Evolutionary conservation across 2,329 filamentous ascomycete species (phyloP).

Genomic region (Teratosphaeria viscida): DNA sequence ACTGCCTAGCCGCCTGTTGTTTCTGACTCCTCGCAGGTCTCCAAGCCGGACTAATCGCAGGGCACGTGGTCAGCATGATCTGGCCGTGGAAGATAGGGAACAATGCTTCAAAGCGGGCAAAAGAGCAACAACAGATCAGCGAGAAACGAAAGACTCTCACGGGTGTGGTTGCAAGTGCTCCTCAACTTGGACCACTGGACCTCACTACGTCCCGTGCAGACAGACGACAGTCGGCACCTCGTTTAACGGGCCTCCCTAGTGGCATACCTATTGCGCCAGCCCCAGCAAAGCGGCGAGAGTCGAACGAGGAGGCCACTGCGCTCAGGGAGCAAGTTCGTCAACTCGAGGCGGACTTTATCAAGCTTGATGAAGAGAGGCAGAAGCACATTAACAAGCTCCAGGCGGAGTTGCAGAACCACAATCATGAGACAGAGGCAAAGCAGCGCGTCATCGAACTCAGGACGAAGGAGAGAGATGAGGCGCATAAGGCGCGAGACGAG

Average conservation of each 20-base stretch:
- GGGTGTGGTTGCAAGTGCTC: not conserved
- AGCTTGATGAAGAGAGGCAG: conserved; percentile 32
- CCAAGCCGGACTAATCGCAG: not conserved
- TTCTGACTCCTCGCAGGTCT: not conserved
- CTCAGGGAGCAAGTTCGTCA: not conserved
- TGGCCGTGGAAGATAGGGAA: not conserved
- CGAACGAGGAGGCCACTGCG: not conserved
- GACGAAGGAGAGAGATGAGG: not conserved
- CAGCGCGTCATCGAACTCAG: not conserved
- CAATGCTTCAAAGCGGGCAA: not conserved
- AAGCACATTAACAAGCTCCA: conserved; percentile 42
- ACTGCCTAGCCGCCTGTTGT: not conserved
- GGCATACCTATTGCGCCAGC: not conserved
- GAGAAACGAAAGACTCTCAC: not conserved
- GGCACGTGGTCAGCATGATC: not conserved
- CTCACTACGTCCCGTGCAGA: not conserved
- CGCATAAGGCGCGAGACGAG: not conserved
- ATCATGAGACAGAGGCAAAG: not conserved
- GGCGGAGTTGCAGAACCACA: not conserved
- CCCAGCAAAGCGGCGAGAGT: not conserved
- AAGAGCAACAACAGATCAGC: not conserved
- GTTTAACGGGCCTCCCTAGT: not conserved
- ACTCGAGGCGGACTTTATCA: conserved; percentile 1
- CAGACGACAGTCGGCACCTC: not conserved
- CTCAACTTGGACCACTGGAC: not conserved